Evolutionary conservation across 805 yeast genomes (phyloP).

Genomic region (Saccharomyces mikatae): DNA sequence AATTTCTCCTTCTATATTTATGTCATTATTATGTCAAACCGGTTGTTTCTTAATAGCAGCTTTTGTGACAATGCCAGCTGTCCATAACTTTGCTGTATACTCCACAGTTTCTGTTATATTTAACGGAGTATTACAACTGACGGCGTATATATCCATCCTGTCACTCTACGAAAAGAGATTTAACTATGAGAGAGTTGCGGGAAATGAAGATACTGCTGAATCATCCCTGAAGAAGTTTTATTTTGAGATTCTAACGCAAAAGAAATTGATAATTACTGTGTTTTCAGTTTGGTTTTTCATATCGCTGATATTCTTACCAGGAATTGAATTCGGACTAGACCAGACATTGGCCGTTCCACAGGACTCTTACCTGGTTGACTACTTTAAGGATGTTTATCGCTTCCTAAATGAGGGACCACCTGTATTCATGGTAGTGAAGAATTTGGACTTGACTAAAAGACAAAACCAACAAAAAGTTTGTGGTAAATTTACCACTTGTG

Average conservation of each 20-base stretch:
- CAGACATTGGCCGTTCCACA: constrained; percentile 82
- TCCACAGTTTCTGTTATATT: constrained; percentile 79
- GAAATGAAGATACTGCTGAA: constrained; percentile 2
- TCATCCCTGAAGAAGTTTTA: constrained; percentile 37
- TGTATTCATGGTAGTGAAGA: constrained; percentile 71
- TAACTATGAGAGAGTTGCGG: constrained; percentile 3
- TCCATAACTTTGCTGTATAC: constrained; percentile 82
- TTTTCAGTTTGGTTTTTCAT: constrained; percentile 60
- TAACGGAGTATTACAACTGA: constrained; percentile 71
- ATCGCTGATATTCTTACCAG: constrained; percentile 63
- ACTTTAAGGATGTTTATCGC: constrained; percentile 66
- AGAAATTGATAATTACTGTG: constrained; percentile 41
- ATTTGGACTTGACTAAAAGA: constrained; percentile 53
- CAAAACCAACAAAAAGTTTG: constrained; percentile 66
- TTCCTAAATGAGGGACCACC: constrained; percentile 89
- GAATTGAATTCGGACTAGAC: constrained; percentile 71
- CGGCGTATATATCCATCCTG: constrained; percentile 69
- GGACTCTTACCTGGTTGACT: constrained; percentile 72
- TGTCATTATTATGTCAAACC: constrained; percentile 72
- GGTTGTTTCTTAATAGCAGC: constrained; percentile 74
- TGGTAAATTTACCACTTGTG: constrained; percentile 81
- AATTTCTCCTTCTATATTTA: constrained; percentile 80
- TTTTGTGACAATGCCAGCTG: constrained; percentile 90
- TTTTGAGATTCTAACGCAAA: constrained; percentile 42
- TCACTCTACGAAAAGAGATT: constrained; percentile 28